These are phyloP conservation scores for Myrica gale DNA, from an alignment of 306 rosid genomes.

Conservation along the genomic window DNA sequence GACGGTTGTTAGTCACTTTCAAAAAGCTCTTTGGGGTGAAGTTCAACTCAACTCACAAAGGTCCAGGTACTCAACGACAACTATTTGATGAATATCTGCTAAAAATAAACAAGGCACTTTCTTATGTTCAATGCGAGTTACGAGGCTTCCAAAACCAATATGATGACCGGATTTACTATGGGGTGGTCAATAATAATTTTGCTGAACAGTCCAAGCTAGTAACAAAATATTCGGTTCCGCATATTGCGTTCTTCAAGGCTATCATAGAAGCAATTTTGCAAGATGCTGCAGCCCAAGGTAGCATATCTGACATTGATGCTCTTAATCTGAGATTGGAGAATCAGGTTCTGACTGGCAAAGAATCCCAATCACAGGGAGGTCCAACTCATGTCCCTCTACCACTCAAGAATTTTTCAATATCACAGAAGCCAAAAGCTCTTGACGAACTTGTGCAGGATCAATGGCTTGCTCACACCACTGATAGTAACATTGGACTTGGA, in stretches of 20 bases:
- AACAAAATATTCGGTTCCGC: slow-evolving; percentile 70
- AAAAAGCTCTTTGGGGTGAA: too few relatives aligned
- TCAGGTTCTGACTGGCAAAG: slow-evolving; percentile 50
- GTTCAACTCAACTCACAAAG: background rate
- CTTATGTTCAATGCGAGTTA: slow-evolving; percentile 76
- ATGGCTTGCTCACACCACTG: slow-evolving; percentile 65
- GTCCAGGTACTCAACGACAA: slow-evolving; percentile 49
- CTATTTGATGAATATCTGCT: slow-evolving; percentile 61
- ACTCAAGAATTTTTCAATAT: slow-evolving; percentile 51
- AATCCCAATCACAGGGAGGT: slow-evolving; percentile 50
- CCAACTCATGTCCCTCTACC: slow-evolving; percentile 49
- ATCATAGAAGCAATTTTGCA: slow-evolving; percentile 83
- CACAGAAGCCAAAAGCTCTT: slow-evolving; percentile 72
- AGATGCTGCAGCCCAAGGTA: slow-evolving; percentile 67
- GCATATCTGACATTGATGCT: slow-evolving; percentile 60
- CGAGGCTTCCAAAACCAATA: slow-evolving; percentile 75
- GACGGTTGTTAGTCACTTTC: too few relatives aligned
- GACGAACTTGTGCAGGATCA: slow-evolving; percentile 64
- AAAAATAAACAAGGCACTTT: slow-evolving; percentile 78
- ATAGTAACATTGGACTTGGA: slow-evolving; percentile 71
- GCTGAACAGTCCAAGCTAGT: slow-evolving; percentile 90
- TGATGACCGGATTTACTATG: slow-evolving; percentile 76
- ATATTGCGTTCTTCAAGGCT: slow-evolving; percentile 91
- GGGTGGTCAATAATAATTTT: slow-evolving; percentile 76
- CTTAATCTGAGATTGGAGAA: slow-evolving; percentile 73